Evolutionary conservation across 2,329 filamentous ascomycete genomes (phyloP).

Genomic region (Colletotrichum trifolii): DNA sequence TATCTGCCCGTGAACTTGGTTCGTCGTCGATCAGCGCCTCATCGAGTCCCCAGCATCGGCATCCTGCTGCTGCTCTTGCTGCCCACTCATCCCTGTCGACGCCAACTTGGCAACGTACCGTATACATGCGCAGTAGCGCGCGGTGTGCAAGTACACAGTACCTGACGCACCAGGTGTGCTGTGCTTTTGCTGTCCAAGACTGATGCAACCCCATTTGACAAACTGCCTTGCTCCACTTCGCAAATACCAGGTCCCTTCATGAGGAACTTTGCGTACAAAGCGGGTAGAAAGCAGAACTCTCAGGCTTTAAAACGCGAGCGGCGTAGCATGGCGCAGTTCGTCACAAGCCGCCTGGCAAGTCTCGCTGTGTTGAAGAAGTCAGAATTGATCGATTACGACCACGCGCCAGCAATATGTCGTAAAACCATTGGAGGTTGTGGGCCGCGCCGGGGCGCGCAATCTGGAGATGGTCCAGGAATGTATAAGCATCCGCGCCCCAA

Average conservation of each 20-base stretch:
- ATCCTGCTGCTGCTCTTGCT: conserved; percentile 10
- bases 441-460: too few species aligned
- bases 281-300: not conserved
- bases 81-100: conserved; percentile 22
- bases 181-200: conserved; percentile 4
- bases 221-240: conserved; percentile 17
- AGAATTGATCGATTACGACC: too few species aligned
- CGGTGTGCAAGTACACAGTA: too few species aligned
- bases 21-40: conserved; percentile 20
- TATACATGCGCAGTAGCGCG: too few species aligned
- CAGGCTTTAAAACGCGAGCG: not conserved
- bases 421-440: too few species aligned
- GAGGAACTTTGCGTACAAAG: not conserved
- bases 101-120: conserved; percentile 15
- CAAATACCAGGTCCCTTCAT: conserved; percentile 8
- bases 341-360: too few species aligned
- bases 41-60: conserved; percentile 4
- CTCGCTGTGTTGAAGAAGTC: too few species aligned
- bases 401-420: too few species aligned
- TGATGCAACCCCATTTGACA: conserved; percentile 29
- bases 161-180: too few species aligned
- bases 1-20: conserved; percentile 10
- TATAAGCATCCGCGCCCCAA: too few species aligned
- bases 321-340: too few species aligned
- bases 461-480: too few species aligned